phyloP scores from a whole-genome alignment of 1,284 basidiomycete species.

The Ceratobasidium sp. region DNA sequence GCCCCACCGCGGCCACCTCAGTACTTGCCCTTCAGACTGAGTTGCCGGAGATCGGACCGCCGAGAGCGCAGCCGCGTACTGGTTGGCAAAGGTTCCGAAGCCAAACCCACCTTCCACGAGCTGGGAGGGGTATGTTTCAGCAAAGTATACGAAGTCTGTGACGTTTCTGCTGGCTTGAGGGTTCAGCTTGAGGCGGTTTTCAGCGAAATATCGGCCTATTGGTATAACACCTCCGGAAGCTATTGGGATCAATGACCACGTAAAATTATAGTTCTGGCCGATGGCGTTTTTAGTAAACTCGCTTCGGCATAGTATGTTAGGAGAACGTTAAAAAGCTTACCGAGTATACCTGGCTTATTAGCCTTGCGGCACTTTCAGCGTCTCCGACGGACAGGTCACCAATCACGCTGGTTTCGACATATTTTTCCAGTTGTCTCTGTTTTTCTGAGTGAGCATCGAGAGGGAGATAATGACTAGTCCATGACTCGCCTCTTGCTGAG shows the following conservation, averaged over 20 bases:
- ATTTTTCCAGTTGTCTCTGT: conserved; percentile 14
- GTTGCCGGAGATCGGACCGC: background rate
- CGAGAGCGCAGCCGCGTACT: background rate
- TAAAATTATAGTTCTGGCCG: conserved; percentile 35
- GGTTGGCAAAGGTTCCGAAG: conserved; percentile 33
- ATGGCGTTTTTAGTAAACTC: background rate
- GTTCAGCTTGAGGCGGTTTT: conserved; percentile 1
- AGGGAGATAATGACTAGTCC: background rate
- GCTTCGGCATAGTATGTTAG: background rate
- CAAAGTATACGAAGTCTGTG: conserved; percentile 25
- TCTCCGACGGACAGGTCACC: conserved; percentile 28
- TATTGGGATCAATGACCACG: conserved; percentile 31
- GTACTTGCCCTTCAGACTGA: background rate
- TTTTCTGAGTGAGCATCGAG: background rate
- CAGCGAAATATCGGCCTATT: conserved; percentile 8
- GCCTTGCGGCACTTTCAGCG: background rate
- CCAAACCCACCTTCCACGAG: conserved; percentile 7
- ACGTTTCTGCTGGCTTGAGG: conserved; percentile 18
- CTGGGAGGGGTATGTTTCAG: conserved; percentile 32
- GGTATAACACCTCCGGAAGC: conserved; percentile 24
- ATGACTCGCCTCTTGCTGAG: conserved; percentile 24
- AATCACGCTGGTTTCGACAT: conserved; percentile 22
- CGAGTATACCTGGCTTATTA: conserved; percentile 12
- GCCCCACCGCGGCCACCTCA: conserved; percentile 39
- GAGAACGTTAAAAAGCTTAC: background rate